These are phyloP conservation scores for Mycocentrospora acerina DNA, from an alignment of 2,329 filamentous ascomycete species.

Conservation along the genomic window DNA sequence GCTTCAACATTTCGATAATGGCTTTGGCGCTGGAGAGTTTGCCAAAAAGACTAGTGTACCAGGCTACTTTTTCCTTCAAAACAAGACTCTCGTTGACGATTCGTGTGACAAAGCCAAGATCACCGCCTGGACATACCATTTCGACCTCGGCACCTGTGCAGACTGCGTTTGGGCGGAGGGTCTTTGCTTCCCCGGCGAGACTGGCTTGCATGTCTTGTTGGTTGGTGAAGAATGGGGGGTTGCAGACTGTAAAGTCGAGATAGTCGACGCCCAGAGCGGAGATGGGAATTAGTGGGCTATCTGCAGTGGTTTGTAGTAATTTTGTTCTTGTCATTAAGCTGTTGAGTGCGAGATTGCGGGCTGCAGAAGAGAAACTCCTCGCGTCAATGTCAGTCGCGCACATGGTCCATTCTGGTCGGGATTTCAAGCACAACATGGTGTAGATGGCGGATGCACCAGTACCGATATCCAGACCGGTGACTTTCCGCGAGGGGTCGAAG, in stretches of 20 bases:
- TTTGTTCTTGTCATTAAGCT: slow-evolving; percentile 63
- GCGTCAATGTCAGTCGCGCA: slow-evolving; percentile 69
- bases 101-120: slow-evolving; percentile 70
- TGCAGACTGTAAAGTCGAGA: slow-evolving; percentile 87
- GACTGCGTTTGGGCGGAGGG: slow-evolving; percentile 67
- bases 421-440: slow-evolving; percentile 72
- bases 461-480: slow-evolving; percentile 79
- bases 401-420: slow-evolving; percentile 65
- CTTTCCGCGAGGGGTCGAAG: slow-evolving; percentile 52
- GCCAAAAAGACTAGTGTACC: slow-evolving; percentile 92
- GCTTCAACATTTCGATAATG: slow-evolving; percentile 60
- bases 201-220: slow-evolving; percentile 66
- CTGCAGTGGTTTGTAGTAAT: slow-evolving; percentile 57
- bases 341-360: slow-evolving; percentile 68
- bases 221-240: slow-evolving; percentile 91
- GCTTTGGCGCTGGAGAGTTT: slow-evolving; percentile 69
- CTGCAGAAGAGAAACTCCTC: slow-evolving; percentile 66
- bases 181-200: slow-evolving; percentile 61
- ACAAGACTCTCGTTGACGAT: slow-evolving; percentile 70
- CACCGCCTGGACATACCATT: slow-evolving; percentile 82
- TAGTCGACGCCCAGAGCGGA: slow-evolving; percentile 53
- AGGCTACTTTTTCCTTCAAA: slow-evolving; percentile 65
- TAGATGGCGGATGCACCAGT: slow-evolving; percentile 93
- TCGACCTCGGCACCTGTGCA: slow-evolving; percentile 77
- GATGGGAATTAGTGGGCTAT: slow-evolving; percentile 64